Conservation (phyloP, 306 rosid genomes). For the Senna siamea region DNA sequence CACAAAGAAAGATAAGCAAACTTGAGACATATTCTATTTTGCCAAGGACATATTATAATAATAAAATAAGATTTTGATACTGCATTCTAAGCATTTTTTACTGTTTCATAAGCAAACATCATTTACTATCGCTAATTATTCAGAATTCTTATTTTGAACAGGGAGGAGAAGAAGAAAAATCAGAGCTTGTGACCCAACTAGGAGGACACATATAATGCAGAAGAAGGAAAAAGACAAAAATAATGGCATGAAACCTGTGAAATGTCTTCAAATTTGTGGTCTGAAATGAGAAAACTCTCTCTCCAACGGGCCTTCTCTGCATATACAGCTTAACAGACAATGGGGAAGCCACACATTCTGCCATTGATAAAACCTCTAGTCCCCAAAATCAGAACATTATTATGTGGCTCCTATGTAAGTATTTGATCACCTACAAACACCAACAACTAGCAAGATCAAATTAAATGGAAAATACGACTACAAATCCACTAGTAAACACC, state of each 20-base stretch:
- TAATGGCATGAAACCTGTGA: constrained; percentile 51
- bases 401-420: constrained; percentile 8
- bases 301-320: constrained; percentile 41
- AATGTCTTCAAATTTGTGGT: constrained; percentile 36
- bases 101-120: not conserved
- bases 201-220: constrained; percentile 19
- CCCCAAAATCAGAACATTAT: constrained; percentile 60
- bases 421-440: constrained; percentile 35
- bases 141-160: constrained; percentile 10
- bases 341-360: constrained; percentile 65
- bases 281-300: constrained; percentile 37
- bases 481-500: constrained; percentile 10
- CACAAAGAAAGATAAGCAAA: too few relatives aligned
- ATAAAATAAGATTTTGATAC: not conserved
- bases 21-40: constrained; percentile 3
- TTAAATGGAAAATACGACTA: constrained; percentile 16
- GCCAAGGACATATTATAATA: not conserved
- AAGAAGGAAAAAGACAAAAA: constrained; percentile 14
- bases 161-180: constrained; percentile 6
- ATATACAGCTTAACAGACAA: constrained; percentile 56
- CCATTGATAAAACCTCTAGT: constrained; percentile 50
- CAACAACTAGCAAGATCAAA: constrained; percentile 33
- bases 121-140: not conserved
- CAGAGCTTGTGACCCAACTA: not conserved
- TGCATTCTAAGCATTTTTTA: constrained; percentile 5